These are phyloP conservation scores for Cerrena zonata DNA, from an alignment of 1,284 basidiomycete genomes.

Conservation along the genomic window DNA sequence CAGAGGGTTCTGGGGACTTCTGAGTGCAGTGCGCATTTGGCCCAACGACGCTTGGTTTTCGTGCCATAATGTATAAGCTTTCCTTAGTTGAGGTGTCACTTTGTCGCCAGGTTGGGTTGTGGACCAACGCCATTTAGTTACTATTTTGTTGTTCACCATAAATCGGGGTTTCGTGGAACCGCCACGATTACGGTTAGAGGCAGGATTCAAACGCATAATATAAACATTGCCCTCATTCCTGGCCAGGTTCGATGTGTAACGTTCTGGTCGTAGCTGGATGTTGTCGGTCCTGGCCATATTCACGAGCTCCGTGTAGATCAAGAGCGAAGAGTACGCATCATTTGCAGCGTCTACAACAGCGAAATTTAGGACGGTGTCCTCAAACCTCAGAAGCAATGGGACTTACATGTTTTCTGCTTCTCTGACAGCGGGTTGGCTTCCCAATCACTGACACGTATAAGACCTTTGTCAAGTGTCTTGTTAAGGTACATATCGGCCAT, in stretches of 20 bases:
- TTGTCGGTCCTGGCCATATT: conserved; percentile 30
- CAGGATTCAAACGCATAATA: too few relatives aligned
- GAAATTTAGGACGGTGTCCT: too few relatives aligned
- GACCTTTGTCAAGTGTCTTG: conserved; percentile 45
- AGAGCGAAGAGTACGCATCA: conserved; percentile 49
- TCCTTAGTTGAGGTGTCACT: conserved; percentile 37
- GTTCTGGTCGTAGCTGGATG: conserved; percentile 22
- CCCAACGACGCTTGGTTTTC: conserved; percentile 35
- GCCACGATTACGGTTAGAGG: too few relatives aligned
- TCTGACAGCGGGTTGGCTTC: conserved; percentile 37
- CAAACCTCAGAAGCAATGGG: too few relatives aligned
- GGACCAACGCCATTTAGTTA: conserved; percentile 1
- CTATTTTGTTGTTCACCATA: background rate
- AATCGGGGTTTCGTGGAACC: background rate
- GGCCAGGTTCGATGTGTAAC: conserved; percentile 28
- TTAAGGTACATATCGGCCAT: conserved; percentile 48
- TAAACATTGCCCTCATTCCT: too few relatives aligned
- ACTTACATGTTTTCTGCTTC: conserved; percentile 45
- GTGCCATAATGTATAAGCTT: conserved; percentile 58
- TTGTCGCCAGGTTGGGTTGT: conserved; percentile 1
- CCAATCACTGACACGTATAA: conserved; percentile 54
- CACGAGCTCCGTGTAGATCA: conserved; percentile 41
- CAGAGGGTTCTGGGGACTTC: conserved; percentile 39
- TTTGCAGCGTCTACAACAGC: conserved; percentile 61
- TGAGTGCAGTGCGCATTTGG: conserved; percentile 44